phyloP scores from a whole-genome alignment of 306 rosid species.

The Lotus japonicus region DNA sequence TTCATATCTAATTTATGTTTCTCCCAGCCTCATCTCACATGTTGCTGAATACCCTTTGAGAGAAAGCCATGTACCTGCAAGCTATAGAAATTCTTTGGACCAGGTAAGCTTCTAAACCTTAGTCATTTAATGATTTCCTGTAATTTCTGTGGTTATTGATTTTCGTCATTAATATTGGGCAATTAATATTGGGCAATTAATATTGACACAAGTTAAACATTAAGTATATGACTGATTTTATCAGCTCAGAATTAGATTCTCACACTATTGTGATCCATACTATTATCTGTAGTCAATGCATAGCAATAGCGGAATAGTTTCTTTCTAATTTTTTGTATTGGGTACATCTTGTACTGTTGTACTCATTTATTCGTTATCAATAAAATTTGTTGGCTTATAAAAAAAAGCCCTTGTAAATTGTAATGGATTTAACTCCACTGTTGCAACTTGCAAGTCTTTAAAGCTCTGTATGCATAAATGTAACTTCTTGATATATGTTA shows the following conservation, averaged over 20 bases:
- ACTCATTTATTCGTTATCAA: no score
- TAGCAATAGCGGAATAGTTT: no score
- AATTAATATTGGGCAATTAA: no score
- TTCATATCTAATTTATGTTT: background rate
- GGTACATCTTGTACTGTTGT: no score
- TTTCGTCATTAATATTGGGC: background rate
- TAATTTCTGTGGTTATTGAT: background rate
- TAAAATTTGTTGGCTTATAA: no score
- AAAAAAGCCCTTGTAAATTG: no score
- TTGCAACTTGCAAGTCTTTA: background rate
- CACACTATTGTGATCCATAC: background rate
- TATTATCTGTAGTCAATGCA: no score
- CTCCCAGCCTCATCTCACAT: background rate
- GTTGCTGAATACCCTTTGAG: background rate
- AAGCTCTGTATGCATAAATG: background rate
- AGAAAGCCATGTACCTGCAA: background rate
- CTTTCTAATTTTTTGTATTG: no score
- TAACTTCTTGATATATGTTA: background rate
- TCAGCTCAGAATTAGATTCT: background rate
- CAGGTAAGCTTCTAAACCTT: background rate
- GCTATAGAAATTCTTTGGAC: background rate
- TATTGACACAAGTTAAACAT: background rate
- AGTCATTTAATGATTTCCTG: background rate
- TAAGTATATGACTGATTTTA: background rate
- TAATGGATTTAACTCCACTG: background rate